Conservation (phyloP, 345 rosid species). For the Salix viminalis region DNA sequence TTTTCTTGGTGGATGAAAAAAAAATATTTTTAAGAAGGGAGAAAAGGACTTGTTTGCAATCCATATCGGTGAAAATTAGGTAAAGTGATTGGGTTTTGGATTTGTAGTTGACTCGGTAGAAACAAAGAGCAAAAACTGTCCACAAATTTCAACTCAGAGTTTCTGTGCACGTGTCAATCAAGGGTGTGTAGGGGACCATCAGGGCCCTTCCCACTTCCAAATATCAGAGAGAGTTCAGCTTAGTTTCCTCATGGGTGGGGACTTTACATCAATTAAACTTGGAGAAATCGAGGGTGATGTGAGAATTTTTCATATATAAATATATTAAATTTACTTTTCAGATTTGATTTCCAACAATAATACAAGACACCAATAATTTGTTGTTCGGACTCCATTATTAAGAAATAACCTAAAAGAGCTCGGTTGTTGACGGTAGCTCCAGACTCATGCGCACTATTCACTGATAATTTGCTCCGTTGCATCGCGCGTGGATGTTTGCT, state of each 20-base stretch:
- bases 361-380: background rate
- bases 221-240: background rate
- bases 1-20: too few species aligned
- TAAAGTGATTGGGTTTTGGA: background rate
- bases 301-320: too few species aligned
- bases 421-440: too few species aligned
- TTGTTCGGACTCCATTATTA: background rate
- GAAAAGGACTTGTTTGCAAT: background rate
- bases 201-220: background rate
- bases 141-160: background rate
- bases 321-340: background rate
- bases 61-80: background rate
- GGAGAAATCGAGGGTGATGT: background rate
- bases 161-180: slow-evolving; percentile 20
- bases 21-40: background rate
- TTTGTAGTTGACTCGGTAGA: background rate
- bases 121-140: background rate
- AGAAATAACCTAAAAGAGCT: too few species aligned
- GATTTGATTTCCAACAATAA: background rate
- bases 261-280: background rate
- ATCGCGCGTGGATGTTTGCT: too few species aligned
- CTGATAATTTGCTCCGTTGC: too few species aligned
- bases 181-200: slow-evolving; percentile 13
- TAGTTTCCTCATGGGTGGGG: background rate
- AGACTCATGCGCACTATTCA: too few species aligned